phyloP scores from a whole-genome alignment of 352 stramenopile genomes.

The Phytopythium litorale region DNA sequence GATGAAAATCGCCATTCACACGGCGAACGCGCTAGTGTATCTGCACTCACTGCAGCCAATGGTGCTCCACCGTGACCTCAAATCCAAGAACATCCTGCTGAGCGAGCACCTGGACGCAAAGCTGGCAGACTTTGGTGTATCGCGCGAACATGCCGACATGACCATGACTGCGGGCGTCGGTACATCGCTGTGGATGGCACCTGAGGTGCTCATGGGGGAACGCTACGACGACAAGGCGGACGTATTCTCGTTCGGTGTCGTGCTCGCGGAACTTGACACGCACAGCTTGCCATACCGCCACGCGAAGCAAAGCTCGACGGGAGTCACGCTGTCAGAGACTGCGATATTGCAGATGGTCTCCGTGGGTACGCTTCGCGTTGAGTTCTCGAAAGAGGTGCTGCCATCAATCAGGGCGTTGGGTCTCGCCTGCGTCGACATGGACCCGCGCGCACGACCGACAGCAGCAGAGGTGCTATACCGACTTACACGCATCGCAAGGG shows the following conservation, averaged over 20 bases:
- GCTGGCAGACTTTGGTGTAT: constrained; percentile 33
- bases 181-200: constrained; percentile 45
- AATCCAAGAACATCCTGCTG: constrained; percentile 28
- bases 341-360: constrained; percentile 48
- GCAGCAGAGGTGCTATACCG: constrained; percentile 37
- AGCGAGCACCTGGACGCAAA: constrained; percentile 23
- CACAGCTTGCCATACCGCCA: constrained; percentile 27
- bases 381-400: constrained; percentile 26
- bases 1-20: constrained; percentile 5
- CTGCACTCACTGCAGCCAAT: constrained; percentile 13
- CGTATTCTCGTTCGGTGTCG: constrained; percentile 46
- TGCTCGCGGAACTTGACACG: constrained; percentile 33
- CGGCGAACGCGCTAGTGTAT: constrained; percentile 13
- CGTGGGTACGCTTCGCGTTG: constrained; percentile 25
- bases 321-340: constrained; percentile 22
- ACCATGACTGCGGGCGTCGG: constrained; percentile 36
- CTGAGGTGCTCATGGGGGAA: constrained; percentile 38
- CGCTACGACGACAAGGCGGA: constrained; percentile 40
- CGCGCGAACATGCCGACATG: not conserved
- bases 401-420: constrained; percentile 24
- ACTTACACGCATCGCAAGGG: constrained; percentile 10
- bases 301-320: constrained; percentile 15
- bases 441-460: constrained; percentile 29
- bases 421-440: constrained; percentile 26
- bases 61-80: constrained; percentile 25